phyloP scores from a whole-genome alignment of 345 rosid species.

The Eucalyptus sp. region DNA sequence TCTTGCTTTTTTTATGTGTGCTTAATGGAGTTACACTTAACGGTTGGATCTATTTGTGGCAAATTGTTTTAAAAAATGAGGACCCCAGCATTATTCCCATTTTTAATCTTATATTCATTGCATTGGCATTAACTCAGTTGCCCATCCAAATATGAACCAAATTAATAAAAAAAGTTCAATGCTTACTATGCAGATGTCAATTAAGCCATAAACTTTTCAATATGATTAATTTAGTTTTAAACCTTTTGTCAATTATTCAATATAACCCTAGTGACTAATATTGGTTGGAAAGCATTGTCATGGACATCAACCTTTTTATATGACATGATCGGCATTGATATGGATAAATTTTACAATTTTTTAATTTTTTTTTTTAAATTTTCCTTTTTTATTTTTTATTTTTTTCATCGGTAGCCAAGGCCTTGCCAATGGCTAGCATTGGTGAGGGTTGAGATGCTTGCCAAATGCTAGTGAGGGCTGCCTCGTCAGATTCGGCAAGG shows the following conservation, averaged over 20 bases:
- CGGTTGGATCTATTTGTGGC: not conserved
- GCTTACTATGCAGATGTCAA: not conserved
- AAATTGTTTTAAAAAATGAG: not conserved
- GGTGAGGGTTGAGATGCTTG: not conserved
- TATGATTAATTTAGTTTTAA: not conserved
- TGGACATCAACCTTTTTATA: not conserved
- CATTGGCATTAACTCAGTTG: not conserved
- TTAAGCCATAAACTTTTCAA: not conserved
- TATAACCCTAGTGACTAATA: not conserved
- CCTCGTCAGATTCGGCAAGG: accelerated
- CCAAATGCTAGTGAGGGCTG: not conserved
- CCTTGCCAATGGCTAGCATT: accelerated
- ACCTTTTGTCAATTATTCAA: not conserved
- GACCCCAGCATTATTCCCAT: not conserved
- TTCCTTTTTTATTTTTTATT: not conserved
- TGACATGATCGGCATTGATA: accelerated
- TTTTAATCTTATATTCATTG: not conserved
- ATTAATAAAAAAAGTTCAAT: not conserved
- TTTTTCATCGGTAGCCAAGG: accelerated
- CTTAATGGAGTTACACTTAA: not conserved
- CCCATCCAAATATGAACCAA: not conserved
- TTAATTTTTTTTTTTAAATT: no score
- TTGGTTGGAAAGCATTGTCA: not conserved
- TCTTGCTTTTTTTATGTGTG: not conserved
- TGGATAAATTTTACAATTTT: not conserved